A percentile compares a stretch with the other conserved stretches of the same genome.
These are phyloP conservation scores for Fusarium citri DNA, from an alignment of 2,329 filamentous ascomycete genomes.

Conservation along the genomic window DNA sequence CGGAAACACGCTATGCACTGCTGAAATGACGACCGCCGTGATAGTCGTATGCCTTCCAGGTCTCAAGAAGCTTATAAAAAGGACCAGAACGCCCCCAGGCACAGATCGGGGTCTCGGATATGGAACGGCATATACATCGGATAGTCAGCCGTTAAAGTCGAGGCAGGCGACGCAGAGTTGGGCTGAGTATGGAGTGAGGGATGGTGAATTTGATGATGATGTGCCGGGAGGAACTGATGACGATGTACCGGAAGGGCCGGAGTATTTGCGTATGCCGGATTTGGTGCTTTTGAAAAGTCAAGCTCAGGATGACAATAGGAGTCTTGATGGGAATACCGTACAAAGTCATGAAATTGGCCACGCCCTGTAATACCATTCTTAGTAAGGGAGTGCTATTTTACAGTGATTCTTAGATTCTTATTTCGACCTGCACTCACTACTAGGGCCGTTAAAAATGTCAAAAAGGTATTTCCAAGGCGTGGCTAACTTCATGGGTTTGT, in stretches of 20 bases:
- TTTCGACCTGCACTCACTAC: too few species aligned
- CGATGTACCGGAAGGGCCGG: not conserved
- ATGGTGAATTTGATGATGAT: constrained; percentile 12
- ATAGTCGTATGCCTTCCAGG: constrained; percentile 19
- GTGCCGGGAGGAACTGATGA: too few species aligned
- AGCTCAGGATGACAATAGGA: constrained; percentile 10
- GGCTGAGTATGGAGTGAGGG: constrained; percentile 16
- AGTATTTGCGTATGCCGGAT: not conserved
- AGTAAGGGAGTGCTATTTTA: too few species aligned
- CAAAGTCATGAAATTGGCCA: not conserved
- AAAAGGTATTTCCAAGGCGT: too few species aligned
- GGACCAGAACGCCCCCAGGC: not conserved
- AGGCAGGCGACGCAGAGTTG: not conserved
- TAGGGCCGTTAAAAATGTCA: too few species aligned
- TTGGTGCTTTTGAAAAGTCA: not conserved
- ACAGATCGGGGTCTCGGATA: not conserved
- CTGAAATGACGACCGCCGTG: constrained; percentile 15
- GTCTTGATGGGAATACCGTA: not conserved
- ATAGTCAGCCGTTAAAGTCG: not conserved
- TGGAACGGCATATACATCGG: not conserved
- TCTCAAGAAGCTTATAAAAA: not conserved
- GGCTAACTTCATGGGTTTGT: too few species aligned
- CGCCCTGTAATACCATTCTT: not conserved
- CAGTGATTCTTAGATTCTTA: too few species aligned
- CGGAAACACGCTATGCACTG: constrained; percentile 6